These are phyloP conservation scores for Chlorella sp. DNA, from an alignment of 139 green algal species.

Conservation along the genomic window DNA sequence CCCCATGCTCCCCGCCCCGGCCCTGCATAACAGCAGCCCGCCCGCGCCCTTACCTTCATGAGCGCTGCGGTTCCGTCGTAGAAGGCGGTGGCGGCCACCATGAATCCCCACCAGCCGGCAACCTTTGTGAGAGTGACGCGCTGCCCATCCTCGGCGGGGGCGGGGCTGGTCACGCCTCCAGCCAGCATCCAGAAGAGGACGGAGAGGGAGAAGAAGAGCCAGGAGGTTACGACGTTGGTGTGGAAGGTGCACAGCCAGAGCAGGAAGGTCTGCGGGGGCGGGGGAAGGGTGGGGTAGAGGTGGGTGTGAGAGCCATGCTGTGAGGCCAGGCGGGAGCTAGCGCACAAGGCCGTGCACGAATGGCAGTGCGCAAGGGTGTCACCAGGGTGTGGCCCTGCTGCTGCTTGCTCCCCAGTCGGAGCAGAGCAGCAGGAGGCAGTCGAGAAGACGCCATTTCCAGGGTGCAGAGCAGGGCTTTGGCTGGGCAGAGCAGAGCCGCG, in stretches of 20 bases:
- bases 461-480: too few relatives aligned
- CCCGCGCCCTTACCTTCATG: conserved; percentile 38
- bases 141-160: too few relatives aligned
- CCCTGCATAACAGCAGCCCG: not conserved
- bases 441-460: too few relatives aligned
- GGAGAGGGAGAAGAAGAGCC: conserved; percentile 43
- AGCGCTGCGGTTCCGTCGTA: conserved; percentile 26
- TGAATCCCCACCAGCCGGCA: conserved; percentile 35
- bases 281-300: not conserved
- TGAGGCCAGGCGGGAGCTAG: not conserved
- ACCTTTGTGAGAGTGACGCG: conserved; percentile 30
- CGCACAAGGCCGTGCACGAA: not conserved
- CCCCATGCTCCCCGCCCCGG: too few relatives aligned
- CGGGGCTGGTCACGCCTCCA: not conserved
- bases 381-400: not conserved
- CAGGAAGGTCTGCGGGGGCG: conserved; percentile 44
- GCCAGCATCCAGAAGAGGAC: conserved; percentile 40
- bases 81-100: conserved; percentile 12
- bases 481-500: too few relatives aligned
- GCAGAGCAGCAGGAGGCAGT: not conserved
- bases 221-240: conserved; percentile 30
- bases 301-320: not conserved
- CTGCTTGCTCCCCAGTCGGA: too few relatives aligned
- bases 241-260: conserved; percentile 42
- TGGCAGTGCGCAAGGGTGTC: not conserved